These are phyloP conservation scores for Chloris gayana DNA, from an alignment of 176 grass and related monocot species.

Conservation along the genomic window DNA sequence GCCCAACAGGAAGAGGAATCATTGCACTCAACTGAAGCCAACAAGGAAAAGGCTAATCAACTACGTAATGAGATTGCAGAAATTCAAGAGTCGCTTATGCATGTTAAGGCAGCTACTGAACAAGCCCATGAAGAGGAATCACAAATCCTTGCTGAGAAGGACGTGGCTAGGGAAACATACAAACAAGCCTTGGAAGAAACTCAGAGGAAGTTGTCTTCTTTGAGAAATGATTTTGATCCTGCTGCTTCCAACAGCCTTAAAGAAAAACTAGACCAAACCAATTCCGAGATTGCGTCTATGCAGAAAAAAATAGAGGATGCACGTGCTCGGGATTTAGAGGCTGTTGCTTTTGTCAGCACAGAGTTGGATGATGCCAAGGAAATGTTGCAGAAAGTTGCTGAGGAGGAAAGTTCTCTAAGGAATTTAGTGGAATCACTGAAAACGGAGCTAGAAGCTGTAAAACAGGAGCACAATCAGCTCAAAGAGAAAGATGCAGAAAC, in stretches of 20 bases:
- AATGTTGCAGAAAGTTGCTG: conserved; percentile 74
- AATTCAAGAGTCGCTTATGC: conserved; percentile 70
- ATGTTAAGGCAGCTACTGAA: conserved; percentile 78
- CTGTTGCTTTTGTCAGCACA: conserved; percentile 61
- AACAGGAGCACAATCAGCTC: conserved; percentile 80
- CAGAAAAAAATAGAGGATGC: conserved; percentile 84
- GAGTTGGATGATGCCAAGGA: conserved; percentile 91
- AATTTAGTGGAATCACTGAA: conserved; percentile 80
- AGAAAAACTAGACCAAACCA: conserved; percentile 64
- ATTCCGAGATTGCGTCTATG: conserved; percentile 68
- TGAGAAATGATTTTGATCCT: conserved; percentile 84
- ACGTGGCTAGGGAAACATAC: conserved; percentile 61
- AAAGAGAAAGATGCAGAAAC: conserved; percentile 88
- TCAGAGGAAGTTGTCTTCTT: conserved; percentile 64
- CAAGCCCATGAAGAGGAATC: conserved; percentile 82
- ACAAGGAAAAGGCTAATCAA: conserved; percentile 70
- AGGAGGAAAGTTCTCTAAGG: conserved; percentile 70
- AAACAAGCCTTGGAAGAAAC: conserved; percentile 82
- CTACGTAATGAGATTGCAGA: conserved; percentile 67
- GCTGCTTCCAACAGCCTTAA: conserved; percentile 63
- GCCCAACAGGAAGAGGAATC: conserved; percentile 80
- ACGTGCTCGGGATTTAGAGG: conserved; percentile 61
- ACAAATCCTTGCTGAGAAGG: conserved; percentile 79
- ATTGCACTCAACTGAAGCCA: conserved; percentile 61
- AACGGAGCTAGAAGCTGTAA: conserved; percentile 67